A percentile compares a stretch with the other conserved stretches of the same genome.
phyloP scores from a whole-genome alignment of 306 rosid species.

The Begonia fuchsioides region DNA sequence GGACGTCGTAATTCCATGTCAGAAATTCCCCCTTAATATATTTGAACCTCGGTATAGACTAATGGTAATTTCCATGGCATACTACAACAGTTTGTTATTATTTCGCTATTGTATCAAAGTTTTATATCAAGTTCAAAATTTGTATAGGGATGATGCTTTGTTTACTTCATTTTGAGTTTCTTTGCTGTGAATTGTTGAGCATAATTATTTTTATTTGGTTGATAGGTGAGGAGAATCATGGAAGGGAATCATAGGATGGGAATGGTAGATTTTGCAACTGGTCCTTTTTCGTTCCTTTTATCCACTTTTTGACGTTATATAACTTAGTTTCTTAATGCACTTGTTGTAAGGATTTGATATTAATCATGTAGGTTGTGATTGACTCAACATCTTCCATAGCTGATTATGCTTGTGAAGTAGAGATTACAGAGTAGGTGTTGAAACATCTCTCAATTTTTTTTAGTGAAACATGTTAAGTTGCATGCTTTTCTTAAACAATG shows the following conservation, averaged over 20 bases:
- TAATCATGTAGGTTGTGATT: conserved; percentile 46
- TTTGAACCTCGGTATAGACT: conserved; percentile 99
- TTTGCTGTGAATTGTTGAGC: conserved; percentile 1
- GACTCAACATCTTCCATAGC: conserved; percentile 66
- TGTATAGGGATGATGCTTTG: neutral
- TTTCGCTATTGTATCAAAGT: too few species aligned
- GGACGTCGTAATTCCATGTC: conserved; percentile 95
- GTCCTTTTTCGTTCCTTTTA: conserved; percentile 15
- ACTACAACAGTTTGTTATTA: too few species aligned
- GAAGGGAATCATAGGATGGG: conserved; percentile 99
- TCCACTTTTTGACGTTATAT: conserved; percentile 11
- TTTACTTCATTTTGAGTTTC: neutral
- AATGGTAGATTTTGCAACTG: conserved; percentile 56
- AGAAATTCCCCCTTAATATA: conserved; percentile 81
- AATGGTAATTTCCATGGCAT: conserved; percentile 47
- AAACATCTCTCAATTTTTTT: neutral
- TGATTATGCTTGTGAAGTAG: conserved; percentile 94
- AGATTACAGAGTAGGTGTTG: conserved; percentile 85
- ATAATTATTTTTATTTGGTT: conserved; percentile 7
- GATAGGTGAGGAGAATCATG: conserved; percentile 93
- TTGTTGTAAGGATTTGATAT: conserved; percentile 15
- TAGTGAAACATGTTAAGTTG: neutral
- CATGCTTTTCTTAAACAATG: conserved; percentile 2
- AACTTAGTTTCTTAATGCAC: conserved; percentile 11
- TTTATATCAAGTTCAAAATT: too few species aligned